Evolutionary conservation across 2,329 filamentous ascomycete genomes (phyloP).

Genomic region (Ceratocystis variospora): DNA sequence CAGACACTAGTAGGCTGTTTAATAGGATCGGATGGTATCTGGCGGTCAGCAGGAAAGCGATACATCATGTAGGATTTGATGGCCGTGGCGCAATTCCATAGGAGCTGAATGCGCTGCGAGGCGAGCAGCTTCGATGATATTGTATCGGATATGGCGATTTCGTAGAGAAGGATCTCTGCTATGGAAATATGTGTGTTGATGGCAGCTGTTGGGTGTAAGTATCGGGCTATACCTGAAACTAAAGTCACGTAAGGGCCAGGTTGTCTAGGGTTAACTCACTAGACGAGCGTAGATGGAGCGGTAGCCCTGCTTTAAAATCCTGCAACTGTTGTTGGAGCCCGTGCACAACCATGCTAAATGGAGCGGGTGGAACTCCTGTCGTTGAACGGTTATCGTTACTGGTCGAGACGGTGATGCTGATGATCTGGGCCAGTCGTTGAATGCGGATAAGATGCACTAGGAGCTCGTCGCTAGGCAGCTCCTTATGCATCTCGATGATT

Average conservation of each 20-base stretch:
- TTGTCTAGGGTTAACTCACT: constrained; percentile 23
- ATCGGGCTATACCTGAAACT: neutral
- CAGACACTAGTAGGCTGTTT: constrained; percentile 31
- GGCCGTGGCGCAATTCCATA: constrained; percentile 33
- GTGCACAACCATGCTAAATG: constrained; percentile 31
- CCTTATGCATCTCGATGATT: constrained; percentile 31
- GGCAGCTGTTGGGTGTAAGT: constrained; percentile 24
- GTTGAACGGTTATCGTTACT: constrained; percentile 21
- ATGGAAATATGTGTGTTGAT: constrained; percentile 32
- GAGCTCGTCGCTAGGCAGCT: constrained; percentile 32
- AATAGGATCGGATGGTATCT: constrained; percentile 20
- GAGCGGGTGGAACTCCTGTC: constrained; percentile 22
- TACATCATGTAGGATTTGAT: constrained; percentile 30
- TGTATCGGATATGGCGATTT: constrained; percentile 32
- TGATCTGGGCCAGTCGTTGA: constrained; percentile 36
- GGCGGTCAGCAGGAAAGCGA: constrained; percentile 24
- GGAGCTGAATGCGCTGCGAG: constrained; percentile 31
- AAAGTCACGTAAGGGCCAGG: neutral
- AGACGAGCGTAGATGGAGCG: constrained; percentile 27
- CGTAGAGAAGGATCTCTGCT: constrained; percentile 35
- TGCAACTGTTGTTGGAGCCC: constrained; percentile 34
- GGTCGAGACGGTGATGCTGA: constrained; percentile 30
- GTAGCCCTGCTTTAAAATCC: constrained; percentile 28
- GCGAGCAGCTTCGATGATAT: constrained; percentile 25
- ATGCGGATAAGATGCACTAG: constrained; percentile 34